Base-by-base conservation (phyloP, 495 filamentous ascomycete species). In the Massariosphaeria phaeospora region DNA sequence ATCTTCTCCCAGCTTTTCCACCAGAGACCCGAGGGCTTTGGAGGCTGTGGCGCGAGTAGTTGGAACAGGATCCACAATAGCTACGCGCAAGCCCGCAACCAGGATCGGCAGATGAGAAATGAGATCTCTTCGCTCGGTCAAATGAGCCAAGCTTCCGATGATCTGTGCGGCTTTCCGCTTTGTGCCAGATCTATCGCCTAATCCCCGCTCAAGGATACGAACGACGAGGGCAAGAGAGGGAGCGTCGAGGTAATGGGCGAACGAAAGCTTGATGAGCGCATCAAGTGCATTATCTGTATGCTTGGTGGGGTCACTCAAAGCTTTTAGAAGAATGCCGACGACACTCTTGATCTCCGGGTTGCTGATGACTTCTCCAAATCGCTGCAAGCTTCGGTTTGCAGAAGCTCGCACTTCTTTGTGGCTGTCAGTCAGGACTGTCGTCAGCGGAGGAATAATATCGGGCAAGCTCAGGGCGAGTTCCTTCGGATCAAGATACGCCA, bases 1-100 rank as follows among this genome's bases (percentile, higher is more conserved):
- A 69, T 98, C 93, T 67, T 98, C 93, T 68, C 93, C 93, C 48
- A 98, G 81, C 72, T 97, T 97, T 74, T 98, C 93, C 40, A 97
- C 84, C 9, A 96, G 76, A 0, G 94, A 96, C 38, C 93, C 93
- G 24, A 98, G 77, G 27, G 93, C 93, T 66, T 96, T 95, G 20
- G 93, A 97, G 29, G 91, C 91, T 1, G 93, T 98, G 1, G 93
- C 94, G 55, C 93, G 82, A n/a, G 93, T 98, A 1, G 91, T 88
- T 7, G 94, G 94, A 8, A 98, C 93, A 15, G 93, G 93, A 66
- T 98, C 93, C 31, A 97, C 88, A 48, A 91, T 82, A 30, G 93
- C 93, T 42, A 86, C 57, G 64, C 93, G 89, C 49, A 98, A 72
- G 20, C 93, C 94, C 41, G 89, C 86, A 39, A 98, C 89, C 30